phyloP scores from a whole-genome alignment of 805 yeast species.

The Cyberlindnera maclurae region DNA sequence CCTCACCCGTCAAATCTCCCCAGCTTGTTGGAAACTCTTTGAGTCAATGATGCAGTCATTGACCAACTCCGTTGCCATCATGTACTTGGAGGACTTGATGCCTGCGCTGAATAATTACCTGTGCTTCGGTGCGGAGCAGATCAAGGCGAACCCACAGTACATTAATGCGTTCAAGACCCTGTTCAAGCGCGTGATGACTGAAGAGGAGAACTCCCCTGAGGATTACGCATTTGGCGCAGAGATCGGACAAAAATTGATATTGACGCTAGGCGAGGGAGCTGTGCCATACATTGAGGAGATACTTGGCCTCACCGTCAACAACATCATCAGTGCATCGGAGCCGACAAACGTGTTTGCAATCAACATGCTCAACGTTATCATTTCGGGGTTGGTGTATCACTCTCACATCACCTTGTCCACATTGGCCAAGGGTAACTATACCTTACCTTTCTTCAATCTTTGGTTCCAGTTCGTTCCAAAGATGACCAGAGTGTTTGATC shows the following conservation, averaged over 20 bases:
- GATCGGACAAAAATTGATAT: constrained; percentile 54
- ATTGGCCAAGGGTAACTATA: constrained; percentile 37
- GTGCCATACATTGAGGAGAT: constrained; percentile 35
- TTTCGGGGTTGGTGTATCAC: constrained; percentile 58
- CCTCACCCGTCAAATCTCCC: constrained; percentile 51
- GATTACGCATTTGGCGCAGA: constrained; percentile 58
- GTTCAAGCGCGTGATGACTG: constrained; percentile 33
- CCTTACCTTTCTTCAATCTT: constrained; percentile 44
- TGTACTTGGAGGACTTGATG: constrained; percentile 68
- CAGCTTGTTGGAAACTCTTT: constrained; percentile 70
- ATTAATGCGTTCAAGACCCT: constrained; percentile 44
- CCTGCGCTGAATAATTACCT: constrained; percentile 72
- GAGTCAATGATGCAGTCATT: constrained; percentile 36
- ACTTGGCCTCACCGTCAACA: constrained; percentile 36
- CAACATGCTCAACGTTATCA: constrained; percentile 49
- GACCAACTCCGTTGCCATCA: constrained; percentile 43
- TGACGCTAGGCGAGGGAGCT: constrained; percentile 44
- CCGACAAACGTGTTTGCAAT: constrained; percentile 33
- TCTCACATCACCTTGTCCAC: constrained; percentile 44
- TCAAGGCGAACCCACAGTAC: constrained; percentile 40
- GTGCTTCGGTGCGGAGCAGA: constrained; percentile 47
- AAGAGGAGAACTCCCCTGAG: constrained; percentile 44
- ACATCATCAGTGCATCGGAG: constrained; percentile 25
- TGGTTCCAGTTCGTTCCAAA: constrained; percentile 57
- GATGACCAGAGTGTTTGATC: constrained; percentile 68